A percentile compares a stretch with the other conserved stretches of the same genome.
Conservation (phyloP, 108 stramenopile species). For the Bacterosira constricta region DNA sequence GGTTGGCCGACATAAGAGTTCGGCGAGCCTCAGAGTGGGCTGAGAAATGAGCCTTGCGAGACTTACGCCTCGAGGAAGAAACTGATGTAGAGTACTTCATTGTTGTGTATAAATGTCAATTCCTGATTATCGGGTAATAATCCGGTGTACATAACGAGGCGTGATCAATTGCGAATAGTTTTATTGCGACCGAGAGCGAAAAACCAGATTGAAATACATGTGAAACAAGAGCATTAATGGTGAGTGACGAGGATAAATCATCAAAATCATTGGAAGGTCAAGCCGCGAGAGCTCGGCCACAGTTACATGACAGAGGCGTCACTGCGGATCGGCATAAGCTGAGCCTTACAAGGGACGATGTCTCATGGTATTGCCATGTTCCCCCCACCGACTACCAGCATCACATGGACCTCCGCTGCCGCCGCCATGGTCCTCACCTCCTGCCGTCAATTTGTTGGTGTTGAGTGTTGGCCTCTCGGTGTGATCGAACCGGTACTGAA, state of each 20-base stretch:
- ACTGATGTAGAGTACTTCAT: constrained; percentile 91
- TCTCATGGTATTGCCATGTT: not conserved
- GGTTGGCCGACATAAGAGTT: constrained; percentile 94
- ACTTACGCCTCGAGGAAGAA: constrained; percentile 95
- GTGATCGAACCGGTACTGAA: not conserved
- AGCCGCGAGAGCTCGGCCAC: not conserved
- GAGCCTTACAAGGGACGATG: not conserved
- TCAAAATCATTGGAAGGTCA: too few relatives aligned
- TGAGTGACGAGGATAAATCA: too few relatives aligned
- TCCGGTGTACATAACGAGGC: too few relatives aligned
- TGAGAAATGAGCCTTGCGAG: constrained; percentile 98
- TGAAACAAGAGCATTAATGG: too few relatives aligned
- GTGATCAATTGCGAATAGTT: too few relatives aligned
- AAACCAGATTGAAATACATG: too few relatives aligned
- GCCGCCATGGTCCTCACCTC: constrained; percentile 27
- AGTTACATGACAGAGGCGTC: not conserved
- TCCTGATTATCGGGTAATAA: too few relatives aligned
- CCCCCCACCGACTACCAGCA: not conserved
- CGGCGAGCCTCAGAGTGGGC: constrained; percentile 93
- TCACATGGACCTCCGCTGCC: not conserved
- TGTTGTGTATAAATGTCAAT: constrained; percentile 15
- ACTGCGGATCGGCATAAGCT: not conserved
- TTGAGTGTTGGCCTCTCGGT: not conserved
- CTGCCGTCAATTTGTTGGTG: not conserved
- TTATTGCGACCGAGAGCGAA: too few relatives aligned